Conservation (phyloP, 1,284 basidiomycete genomes). For the Retiboletus flavoniger region DNA sequence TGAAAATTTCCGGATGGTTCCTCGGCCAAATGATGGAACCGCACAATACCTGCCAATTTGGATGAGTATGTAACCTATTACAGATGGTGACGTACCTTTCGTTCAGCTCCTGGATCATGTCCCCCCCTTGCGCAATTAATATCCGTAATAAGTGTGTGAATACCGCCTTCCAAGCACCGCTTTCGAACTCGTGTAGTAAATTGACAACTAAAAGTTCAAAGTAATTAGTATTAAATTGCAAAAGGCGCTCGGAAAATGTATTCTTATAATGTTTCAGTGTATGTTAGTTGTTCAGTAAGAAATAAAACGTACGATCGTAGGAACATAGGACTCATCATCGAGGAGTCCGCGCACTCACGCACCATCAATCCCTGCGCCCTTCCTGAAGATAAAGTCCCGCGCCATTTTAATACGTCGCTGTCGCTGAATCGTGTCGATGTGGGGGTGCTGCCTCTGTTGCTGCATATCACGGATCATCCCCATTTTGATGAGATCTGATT, state of each 20-base stretch:
- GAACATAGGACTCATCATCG: not conserved
- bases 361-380: not conserved
- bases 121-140: not conserved
- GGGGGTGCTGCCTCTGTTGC: not conserved
- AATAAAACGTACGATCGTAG: not conserved
- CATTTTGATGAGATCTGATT: not conserved
- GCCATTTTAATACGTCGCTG: not conserved
- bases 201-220: not conserved
- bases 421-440: not conserved
- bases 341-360: not conserved
- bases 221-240: not conserved
- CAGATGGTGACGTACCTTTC: not conserved
- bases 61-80: not conserved
- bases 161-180: not conserved
- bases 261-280: not conserved
- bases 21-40: not conserved
- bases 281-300: not conserved
- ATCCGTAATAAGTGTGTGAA: constrained; percentile 2
- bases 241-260: not conserved
- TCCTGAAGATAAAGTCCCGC: not conserved
- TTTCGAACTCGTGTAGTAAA: not conserved
- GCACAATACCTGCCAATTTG: not conserved
- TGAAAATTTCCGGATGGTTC: not conserved
- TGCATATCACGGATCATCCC: not conserved
- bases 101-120: not conserved